A percentile compares a stretch with the other conserved stretches of the same genome.
Conservation (phyloP, 495 filamentous ascomycete species). For the Mytilinidion resinicola region DNA sequence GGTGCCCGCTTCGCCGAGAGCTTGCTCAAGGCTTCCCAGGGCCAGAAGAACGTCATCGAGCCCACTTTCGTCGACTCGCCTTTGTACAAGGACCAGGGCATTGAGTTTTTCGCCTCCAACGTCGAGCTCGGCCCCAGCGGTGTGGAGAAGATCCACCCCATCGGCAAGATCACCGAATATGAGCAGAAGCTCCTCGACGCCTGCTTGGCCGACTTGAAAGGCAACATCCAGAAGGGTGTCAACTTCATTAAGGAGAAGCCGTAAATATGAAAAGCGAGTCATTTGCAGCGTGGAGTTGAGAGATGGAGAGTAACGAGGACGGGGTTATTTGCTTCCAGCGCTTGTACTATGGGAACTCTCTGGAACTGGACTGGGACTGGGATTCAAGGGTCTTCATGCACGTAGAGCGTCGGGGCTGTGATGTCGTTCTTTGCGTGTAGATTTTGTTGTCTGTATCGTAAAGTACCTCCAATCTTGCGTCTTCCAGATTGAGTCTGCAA, state of each 20-base stretch:
- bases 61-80: constrained; percentile 95
- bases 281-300: not conserved
- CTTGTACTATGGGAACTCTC: constrained; percentile 9
- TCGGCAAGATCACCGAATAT: constrained; percentile 73
- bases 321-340: constrained; percentile 7
- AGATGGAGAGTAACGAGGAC: not conserved
- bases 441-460: constrained; percentile 1
- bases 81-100: constrained; percentile 93
- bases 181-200: constrained; percentile 88
- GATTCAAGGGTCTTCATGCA: not conserved
- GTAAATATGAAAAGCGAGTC: constrained; percentile 36
- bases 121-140: constrained; percentile 95
- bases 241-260: constrained; percentile 66
- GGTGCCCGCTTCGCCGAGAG: constrained; percentile 96
- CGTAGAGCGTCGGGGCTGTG: not conserved
- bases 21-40: constrained; percentile 84
- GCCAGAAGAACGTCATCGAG: constrained; percentile 91
- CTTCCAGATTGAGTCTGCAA: no score
- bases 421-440: not conserved
- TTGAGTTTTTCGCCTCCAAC: constrained; percentile 89
- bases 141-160: constrained; percentile 81
- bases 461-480: not conserved
- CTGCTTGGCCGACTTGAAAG: constrained; percentile 79
- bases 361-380: constrained; percentile 5
- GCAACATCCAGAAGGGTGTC: constrained; percentile 74